phyloP scores from a whole-genome alignment of 257 asterid species.

The Paulownia fortunei region DNA sequence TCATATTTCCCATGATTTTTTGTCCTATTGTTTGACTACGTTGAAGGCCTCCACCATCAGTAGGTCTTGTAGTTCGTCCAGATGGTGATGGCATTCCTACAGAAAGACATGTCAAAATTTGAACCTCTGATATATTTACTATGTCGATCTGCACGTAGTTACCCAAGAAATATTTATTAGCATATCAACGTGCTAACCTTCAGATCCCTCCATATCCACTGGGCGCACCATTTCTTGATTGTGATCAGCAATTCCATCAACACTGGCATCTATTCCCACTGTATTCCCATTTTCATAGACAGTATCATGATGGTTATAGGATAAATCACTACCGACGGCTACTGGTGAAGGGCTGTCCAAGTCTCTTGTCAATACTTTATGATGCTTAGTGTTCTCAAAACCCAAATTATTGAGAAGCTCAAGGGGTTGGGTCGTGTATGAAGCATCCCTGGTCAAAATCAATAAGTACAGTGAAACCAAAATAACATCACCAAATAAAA shows the following conservation, averaged over 20 bases:
- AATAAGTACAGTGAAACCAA: slow-evolving; percentile 30
- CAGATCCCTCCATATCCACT: slow-evolving; percentile 74
- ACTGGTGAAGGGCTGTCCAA: slow-evolving; percentile 51
- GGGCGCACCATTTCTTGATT: slow-evolving; percentile 55
- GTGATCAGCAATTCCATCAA: slow-evolving; percentile 54
- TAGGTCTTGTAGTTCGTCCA: slow-evolving; percentile 59
- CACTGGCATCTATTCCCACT: slow-evolving; percentile 35
- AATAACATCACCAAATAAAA: slow-evolving; percentile 32
- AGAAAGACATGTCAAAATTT: slow-evolving; percentile 26
- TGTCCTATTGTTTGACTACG: slow-evolving; percentile 95
- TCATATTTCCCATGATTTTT: slow-evolving; percentile 92
- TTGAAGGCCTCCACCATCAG: slow-evolving; percentile 63
- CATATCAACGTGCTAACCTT: slow-evolving; percentile 58
- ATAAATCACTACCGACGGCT: slow-evolving; percentile 41
- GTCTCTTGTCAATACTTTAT: slow-evolving; percentile 47
- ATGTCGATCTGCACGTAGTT: neutral
- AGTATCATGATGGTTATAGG: slow-evolving; percentile 41
- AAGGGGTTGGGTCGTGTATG: slow-evolving; percentile 95
- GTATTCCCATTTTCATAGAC: slow-evolving; percentile 61
- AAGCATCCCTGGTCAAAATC: slow-evolving; percentile 81
- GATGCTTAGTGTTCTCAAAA: slow-evolving; percentile 68
- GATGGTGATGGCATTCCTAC: slow-evolving; percentile 90
- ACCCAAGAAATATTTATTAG: slow-evolving; percentile 16
- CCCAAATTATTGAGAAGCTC: slow-evolving; percentile 95
- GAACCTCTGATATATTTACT: slow-evolving; percentile 23